A percentile compares a stretch with the other conserved stretches of the same genome.
phyloP scores from a whole-genome alignment of 2,329 filamentous ascomycete species.

The Xylariaceae sp. region DNA sequence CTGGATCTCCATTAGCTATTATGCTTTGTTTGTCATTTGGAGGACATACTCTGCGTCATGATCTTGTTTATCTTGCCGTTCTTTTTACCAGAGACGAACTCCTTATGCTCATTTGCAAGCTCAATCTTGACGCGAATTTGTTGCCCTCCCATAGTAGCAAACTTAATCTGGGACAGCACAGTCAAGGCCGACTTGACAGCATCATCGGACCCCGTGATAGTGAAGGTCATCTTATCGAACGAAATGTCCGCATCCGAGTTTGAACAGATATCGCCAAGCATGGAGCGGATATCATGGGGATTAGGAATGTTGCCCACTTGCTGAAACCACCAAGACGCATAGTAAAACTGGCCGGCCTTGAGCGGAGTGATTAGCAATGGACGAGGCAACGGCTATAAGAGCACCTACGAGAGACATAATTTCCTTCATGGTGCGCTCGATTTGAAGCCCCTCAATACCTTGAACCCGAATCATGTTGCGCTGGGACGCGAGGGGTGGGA shows the following conservation, averaged over 20 bases:
- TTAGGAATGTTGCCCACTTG: slow-evolving; percentile 72
- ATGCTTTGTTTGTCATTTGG: slow-evolving; percentile 21
- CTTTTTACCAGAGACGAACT: slow-evolving; percentile 99
- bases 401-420: slow-evolving; percentile 86
- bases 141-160: slow-evolving; percentile 75
- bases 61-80: slow-evolving; percentile 99
- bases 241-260: slow-evolving; percentile 94
- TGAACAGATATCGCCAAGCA: slow-evolving; percentile 94
- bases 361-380: slow-evolving; percentile 38
- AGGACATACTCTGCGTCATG: slow-evolving; percentile 87
- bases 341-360: slow-evolving; percentile 95
- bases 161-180: slow-evolving; percentile 90
- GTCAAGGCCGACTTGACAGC: slow-evolving; percentile 94
- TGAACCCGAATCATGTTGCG: slow-evolving; percentile 87
- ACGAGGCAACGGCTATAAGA: not conserved
- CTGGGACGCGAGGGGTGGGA: slow-evolving; percentile 86
- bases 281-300: slow-evolving; percentile 80
- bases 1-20: slow-evolving; percentile 47
- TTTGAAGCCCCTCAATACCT: slow-evolving; percentile 89
- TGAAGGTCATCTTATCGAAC: slow-evolving; percentile 93
- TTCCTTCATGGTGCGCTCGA: slow-evolving; percentile 93
- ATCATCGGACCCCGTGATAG: slow-evolving; percentile 94
- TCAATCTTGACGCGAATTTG: slow-evolving; percentile 98
- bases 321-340: slow-evolving; percentile 93
- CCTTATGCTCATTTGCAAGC: slow-evolving; percentile 98